These are phyloP conservation scores for Tolypocladium amazonense DNA, from an alignment of 2,329 filamentous ascomycete genomes.

Conservation along the genomic window DNA sequence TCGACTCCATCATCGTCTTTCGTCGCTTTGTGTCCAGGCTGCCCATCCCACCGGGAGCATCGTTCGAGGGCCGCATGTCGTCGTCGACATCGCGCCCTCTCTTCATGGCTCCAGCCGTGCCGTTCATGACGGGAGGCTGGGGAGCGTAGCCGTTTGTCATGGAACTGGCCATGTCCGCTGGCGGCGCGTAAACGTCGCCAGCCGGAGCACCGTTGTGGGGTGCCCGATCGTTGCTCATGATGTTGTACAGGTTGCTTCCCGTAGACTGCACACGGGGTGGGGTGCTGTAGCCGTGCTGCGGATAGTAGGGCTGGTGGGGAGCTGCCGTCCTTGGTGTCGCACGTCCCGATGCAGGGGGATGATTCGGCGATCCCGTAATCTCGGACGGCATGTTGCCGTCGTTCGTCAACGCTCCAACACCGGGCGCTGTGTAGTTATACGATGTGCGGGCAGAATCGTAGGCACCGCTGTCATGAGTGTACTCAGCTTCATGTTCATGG, in stretches of 20 bases:
- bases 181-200: constrained; percentile 60
- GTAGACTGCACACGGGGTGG: constrained; percentile 63
- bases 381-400: constrained; percentile 77
- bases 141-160: constrained; percentile 54
- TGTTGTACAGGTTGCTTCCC: constrained; percentile 71
- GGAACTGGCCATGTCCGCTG: constrained; percentile 45
- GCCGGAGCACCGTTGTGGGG: constrained; percentile 46
- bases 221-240: constrained; percentile 71
- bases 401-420: constrained; percentile 53
- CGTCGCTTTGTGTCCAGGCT: constrained; percentile 65
- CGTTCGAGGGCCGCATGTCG: constrained; percentile 48
- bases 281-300: constrained; percentile 62
- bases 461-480: constrained; percentile 69
- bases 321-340: constrained; percentile 75
- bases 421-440: constrained; percentile 68
- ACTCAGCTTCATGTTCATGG: constrained; percentile 72
- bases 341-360: constrained; percentile 71
- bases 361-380: constrained; percentile 69
- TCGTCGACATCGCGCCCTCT: constrained; percentile 49
- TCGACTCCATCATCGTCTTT: constrained; percentile 60
- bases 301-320: constrained; percentile 63
- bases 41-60: constrained; percentile 20
- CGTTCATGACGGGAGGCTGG: constrained; percentile 56
- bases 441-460: constrained; percentile 64
- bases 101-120: constrained; percentile 35